A percentile compares a stretch with the other conserved stretches of the same genome.
phyloP scores from a whole-genome alignment of 2,329 filamentous ascomycete species.

The Paraconiothyrium sp. region DNA sequence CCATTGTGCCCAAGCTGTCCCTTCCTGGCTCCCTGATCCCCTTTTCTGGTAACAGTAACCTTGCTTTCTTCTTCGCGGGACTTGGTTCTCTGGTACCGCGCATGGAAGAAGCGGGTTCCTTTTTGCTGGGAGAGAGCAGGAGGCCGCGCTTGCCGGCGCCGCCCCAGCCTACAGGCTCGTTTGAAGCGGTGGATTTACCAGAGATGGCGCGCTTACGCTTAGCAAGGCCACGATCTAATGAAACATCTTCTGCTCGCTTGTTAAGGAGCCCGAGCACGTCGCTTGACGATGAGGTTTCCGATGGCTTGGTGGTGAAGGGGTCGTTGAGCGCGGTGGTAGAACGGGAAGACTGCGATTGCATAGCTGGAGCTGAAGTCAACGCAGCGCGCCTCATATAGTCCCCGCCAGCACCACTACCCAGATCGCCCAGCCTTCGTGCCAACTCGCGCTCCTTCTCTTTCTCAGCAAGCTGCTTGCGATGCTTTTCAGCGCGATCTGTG shows the following conservation, averaged over 20 bases:
- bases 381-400: constrained; percentile 70
- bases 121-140: constrained; percentile 46
- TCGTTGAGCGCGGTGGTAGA: constrained; percentile 28
- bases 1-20: constrained; percentile 53
- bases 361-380: constrained; percentile 21
- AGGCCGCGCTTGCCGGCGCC: constrained; percentile 55
- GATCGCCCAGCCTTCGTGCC: constrained; percentile 70
- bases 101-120: constrained; percentile 39
- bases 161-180: constrained; percentile 58
- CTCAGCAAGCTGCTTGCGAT: constrained; percentile 71
- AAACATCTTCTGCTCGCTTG: constrained; percentile 54
- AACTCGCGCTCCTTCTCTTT: constrained; percentile 78
- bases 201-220: constrained; percentile 54
- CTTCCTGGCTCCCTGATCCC: constrained; percentile 60
- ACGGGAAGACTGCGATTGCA: constrained; percentile 1
- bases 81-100: constrained; percentile 45
- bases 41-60: constrained; percentile 58
- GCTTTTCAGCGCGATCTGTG: constrained; percentile 70
- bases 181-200: constrained; percentile 39
- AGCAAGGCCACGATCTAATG: constrained; percentile 46
- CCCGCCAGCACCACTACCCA: constrained; percentile 71
- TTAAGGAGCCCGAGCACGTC: constrained; percentile 56
- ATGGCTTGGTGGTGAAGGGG: constrained; percentile 24
- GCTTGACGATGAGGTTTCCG: constrained; percentile 24
- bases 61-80: constrained; percentile 59